These are phyloP conservation scores for Asterionellopsis glacialis DNA, from an alignment of 108 stramenopile genomes.

Conservation along the genomic window DNA sequence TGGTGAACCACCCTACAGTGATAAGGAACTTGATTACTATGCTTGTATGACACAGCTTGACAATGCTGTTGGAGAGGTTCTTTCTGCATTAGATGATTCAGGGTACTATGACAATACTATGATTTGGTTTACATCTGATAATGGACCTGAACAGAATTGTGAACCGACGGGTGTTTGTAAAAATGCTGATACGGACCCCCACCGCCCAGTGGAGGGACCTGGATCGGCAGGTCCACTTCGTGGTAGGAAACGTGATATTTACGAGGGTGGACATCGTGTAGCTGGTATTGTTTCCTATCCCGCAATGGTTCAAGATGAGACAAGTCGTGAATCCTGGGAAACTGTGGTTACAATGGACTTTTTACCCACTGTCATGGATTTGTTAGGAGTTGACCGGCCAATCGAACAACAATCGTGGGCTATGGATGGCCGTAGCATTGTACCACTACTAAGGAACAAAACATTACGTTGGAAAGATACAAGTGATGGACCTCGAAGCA, in stretches of 20 bases:
- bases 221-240: conserved; percentile 22
- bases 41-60: conserved; percentile 33
- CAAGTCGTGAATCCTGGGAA: conserved; percentile 18
- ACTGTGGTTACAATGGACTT: conserved; percentile 23
- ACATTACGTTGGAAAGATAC: conserved; percentile 20
- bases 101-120: conserved; percentile 36
- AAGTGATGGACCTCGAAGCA: conserved; percentile 11
- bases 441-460: conserved; percentile 14
- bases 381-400: conserved; percentile 18
- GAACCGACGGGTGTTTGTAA: conserved; percentile 16
- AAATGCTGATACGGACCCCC: conserved; percentile 6
- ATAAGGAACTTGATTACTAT: conserved; percentile 33
- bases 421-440: conserved; percentile 23
- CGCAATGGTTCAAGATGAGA: conserved; percentile 4
- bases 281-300: conserved; percentile 28
- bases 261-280: conserved; percentile 35
- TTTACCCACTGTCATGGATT: conserved; percentile 24
- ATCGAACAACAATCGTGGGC: conserved; percentile 32
- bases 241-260: conserved; percentile 31
- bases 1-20: conserved; percentile 20
- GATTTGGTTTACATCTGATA: conserved; percentile 28
- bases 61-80: conserved; percentile 26
- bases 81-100: conserved; percentile 10
- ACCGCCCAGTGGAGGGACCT: conserved; percentile 26
- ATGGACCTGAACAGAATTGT: conserved; percentile 32